A percentile compares a stretch with the other conserved stretches of the same genome.
Evolutionary conservation across 192 early-diverging fungal genomes (phyloP).

Genomic region (Coemansia umbellata): DNA sequence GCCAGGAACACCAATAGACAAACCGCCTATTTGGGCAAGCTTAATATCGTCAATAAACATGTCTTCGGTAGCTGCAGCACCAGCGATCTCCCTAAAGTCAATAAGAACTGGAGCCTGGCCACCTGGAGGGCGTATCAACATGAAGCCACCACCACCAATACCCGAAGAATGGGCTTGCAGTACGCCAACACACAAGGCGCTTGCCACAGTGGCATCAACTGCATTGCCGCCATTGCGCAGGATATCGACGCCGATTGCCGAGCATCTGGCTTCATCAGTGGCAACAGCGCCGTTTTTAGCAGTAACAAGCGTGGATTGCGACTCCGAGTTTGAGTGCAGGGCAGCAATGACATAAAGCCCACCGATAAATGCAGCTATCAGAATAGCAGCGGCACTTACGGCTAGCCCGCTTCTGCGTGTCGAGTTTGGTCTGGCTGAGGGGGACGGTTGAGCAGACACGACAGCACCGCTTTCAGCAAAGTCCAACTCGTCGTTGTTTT

Average conservation of each 20-base stretch:
- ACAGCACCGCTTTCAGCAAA: neutral
- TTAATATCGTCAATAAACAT: slow-evolving; percentile 79
- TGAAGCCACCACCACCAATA: slow-evolving; percentile 94
- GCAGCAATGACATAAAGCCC: slow-evolving; percentile 5
- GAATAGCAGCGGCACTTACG: slow-evolving; percentile 3
- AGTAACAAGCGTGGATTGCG: slow-evolving; percentile 29
- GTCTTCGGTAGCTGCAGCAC: slow-evolving; percentile 61
- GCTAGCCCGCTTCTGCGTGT: slow-evolving; percentile 4
- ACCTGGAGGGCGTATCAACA: slow-evolving; percentile 68
- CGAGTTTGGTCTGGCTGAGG: neutral
- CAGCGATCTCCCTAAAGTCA: slow-evolving; percentile 88
- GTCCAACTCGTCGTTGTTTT: neutral
- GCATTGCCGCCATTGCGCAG: slow-evolving; percentile 85
- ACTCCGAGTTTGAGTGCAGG: slow-evolving; percentile 5
- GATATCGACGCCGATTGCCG: slow-evolving; percentile 63
- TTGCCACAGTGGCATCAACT: slow-evolving; percentile 83
- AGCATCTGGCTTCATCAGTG: slow-evolving; percentile 65
- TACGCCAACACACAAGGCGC: slow-evolving; percentile 83
- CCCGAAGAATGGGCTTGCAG: slow-evolving; percentile 85
- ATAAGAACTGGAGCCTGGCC: slow-evolving; percentile 59
- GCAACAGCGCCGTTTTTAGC: slow-evolving; percentile 63
- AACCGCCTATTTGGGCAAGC: slow-evolving; percentile 65
- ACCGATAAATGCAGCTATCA: slow-evolving; percentile 18
- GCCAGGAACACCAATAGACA: slow-evolving; percentile 78
- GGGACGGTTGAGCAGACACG: neutral